Percentiles rank a stretch among this genome's conserved stretches.
phyloP scores from a whole-genome alignment of 176 grass and related monocot species.

The Chrysopogon serrulatus region DNA sequence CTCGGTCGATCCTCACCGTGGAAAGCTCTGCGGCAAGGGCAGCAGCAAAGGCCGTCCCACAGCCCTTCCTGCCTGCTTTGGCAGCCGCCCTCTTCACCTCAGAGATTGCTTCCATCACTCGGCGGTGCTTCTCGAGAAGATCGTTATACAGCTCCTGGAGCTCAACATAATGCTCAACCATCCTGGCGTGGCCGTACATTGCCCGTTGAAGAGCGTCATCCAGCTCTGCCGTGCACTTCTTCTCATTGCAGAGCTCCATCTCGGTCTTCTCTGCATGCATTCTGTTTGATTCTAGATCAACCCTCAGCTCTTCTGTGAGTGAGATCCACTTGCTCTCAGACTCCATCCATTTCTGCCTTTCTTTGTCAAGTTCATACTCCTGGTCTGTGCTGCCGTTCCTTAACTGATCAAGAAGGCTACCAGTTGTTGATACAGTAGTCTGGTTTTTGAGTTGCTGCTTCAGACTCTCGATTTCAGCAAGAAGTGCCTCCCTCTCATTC shows the following conservation, averaged over 20 bases:
- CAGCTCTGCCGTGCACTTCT: conserved; percentile 80
- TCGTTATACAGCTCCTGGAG: conserved; percentile 90
- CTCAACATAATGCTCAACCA: conserved; percentile 90
- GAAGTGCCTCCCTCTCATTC: conserved; percentile 41
- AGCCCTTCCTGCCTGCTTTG: conserved; percentile 82
- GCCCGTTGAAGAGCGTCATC: conserved; percentile 82
- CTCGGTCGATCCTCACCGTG: conserved; percentile 79
- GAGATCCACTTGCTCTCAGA: conserved; percentile 97
- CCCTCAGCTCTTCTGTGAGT: conserved; percentile 77
- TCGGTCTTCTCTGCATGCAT: conserved; percentile 79
- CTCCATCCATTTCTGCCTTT: conserved; percentile 86
- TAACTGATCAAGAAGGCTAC: conserved; percentile 78
- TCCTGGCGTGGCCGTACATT: conserved; percentile 75
- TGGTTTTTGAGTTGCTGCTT: conserved; percentile 43
- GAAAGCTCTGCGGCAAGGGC: conserved; percentile 89
- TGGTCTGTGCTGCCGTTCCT: conserved; percentile 49
- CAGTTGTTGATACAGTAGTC: conserved; percentile 21
- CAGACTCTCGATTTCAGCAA: conserved; percentile 50
- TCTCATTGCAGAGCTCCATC: conserved; percentile 69
- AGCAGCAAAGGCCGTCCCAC: conserved; percentile 83
- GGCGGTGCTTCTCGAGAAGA: conserved; percentile 66
- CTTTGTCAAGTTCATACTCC: conserved; percentile 69
- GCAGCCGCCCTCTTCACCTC: conserved; percentile 79
- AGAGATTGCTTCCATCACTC: conserved; percentile 77
- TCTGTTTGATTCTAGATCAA: conserved; percentile 81